These are phyloP conservation scores for Trichaptum fuscoviolaceum DNA, from an alignment of 768 basidiomycete genomes.

Conservation along the genomic window DNA sequence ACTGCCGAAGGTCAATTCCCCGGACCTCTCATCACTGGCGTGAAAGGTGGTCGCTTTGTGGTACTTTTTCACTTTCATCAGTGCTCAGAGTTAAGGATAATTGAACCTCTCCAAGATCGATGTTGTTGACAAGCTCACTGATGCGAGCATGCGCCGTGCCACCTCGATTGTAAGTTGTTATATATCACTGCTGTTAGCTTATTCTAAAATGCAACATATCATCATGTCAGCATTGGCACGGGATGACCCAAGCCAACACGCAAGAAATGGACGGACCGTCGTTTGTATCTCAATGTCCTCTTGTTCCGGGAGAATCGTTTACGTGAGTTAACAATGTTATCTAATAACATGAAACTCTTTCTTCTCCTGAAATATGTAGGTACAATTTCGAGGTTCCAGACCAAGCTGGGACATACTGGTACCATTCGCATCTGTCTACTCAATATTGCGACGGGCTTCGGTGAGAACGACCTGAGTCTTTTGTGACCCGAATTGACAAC, in stretches of 20 bases:
- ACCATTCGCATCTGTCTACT: slow-evolving; percentile 32
- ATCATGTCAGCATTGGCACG: slow-evolving; percentile 24
- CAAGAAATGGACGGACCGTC: slow-evolving; percentile 34
- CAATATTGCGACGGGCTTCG: slow-evolving; percentile 34
- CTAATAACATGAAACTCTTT: background rate
- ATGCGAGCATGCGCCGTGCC: slow-evolving; percentile 40
- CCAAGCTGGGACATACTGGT: slow-evolving; percentile 28
- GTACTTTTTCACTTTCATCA: background rate
- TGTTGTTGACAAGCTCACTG: slow-evolving; percentile 39
- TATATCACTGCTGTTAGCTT: background rate
- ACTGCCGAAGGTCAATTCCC: slow-evolving; percentile 12
- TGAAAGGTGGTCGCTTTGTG: slow-evolving; percentile 7
- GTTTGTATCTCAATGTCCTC: slow-evolving; percentile 43
- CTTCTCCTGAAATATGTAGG: background rate
- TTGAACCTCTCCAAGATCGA: slow-evolving; percentile 24
- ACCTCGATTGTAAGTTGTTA: slow-evolving; percentile 44
- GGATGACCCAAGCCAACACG: slow-evolving; percentile 26
- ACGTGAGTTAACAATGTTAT: slow-evolving; percentile 5
- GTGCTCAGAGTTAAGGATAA: background rate
- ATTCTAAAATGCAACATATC: background rate
- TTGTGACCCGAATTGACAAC: background rate
- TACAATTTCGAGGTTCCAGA: slow-evolving; percentile 32
- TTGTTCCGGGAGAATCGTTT: slow-evolving; percentile 36
- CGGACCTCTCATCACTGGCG: slow-evolving; percentile 13
- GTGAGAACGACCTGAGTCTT: background rate